phyloP scores from a whole-genome alignment of 768 basidiomycete species.

The Suillus placidus region DNA sequence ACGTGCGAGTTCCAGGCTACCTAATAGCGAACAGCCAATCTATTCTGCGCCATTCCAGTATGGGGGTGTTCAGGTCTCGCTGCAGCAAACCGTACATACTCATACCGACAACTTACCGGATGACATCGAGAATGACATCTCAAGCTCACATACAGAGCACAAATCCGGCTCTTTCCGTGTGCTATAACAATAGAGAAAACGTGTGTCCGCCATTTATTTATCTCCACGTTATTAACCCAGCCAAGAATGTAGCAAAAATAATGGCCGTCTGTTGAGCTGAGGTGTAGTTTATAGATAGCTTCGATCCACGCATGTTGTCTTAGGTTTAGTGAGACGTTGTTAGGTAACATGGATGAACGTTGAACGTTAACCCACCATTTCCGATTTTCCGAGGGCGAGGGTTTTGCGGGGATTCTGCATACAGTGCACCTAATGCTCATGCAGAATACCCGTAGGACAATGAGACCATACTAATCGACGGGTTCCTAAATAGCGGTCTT shows the following conservation, averaged over 20 bases:
- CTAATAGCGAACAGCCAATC: neutral
- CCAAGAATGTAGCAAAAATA: neutral
- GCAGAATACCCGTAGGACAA: neutral
- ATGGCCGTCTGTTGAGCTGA: neutral
- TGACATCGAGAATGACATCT: neutral
- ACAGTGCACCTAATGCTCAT: neutral
- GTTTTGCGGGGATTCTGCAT: neutral
- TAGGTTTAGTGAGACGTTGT: neutral
- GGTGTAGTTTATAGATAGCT: neutral
- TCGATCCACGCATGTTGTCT: neutral
- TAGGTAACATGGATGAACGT: neutral
- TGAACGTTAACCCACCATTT: too few relatives aligned
- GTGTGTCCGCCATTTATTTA: neutral
- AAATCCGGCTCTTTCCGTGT: slow-evolving; percentile 5
- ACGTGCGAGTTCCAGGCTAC: neutral
- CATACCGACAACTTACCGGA: slow-evolving; percentile 10
- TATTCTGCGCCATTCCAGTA: slow-evolving; percentile 11
- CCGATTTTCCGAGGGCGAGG: neutral
- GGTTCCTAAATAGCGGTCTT: neutral
- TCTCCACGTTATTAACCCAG: neutral
- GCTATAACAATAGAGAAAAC: neutral
- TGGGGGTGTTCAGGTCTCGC: slow-evolving; percentile 11
- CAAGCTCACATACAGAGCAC: neutral
- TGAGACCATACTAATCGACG: neutral
- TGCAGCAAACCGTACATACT: slow-evolving; percentile 13